Percentiles rank a stretch among this genome's conserved stretches.
These are phyloP conservation scores for Aurantiochytrium sp. DNA, from an alignment of 108 stramenopile genomes.

Conservation along the genomic window DNA sequence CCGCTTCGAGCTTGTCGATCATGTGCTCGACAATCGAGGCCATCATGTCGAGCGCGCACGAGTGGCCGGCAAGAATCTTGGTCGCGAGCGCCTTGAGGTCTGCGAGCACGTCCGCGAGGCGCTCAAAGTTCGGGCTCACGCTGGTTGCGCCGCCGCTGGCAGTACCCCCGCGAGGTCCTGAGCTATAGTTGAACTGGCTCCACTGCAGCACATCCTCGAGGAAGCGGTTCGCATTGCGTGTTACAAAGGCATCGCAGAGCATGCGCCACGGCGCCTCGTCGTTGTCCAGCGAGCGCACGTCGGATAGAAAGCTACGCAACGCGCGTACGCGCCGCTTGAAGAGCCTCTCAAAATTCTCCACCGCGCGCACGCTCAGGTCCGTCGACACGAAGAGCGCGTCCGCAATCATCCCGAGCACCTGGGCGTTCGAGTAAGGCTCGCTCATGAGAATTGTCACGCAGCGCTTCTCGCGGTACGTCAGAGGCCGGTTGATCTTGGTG, in stretches of 20 bases:
- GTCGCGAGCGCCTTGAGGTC: background rate
- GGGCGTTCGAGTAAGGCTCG: background rate
- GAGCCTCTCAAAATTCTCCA: slow-evolving; percentile 7
- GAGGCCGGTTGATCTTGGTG: background rate
- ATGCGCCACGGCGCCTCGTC: slow-evolving; percentile 8
- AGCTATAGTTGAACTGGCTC: slow-evolving; percentile 22
- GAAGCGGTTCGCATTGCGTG: background rate
- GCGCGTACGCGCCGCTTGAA: background rate
- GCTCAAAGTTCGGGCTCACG: slow-evolving; percentile 1
- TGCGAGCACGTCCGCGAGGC: background rate
- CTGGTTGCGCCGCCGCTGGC: background rate
- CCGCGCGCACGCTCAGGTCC: background rate
- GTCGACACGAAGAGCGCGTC: background rate
- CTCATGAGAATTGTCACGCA: slow-evolving; percentile 9
- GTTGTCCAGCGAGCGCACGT: background rate
- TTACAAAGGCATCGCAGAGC: slow-evolving; percentile 26
- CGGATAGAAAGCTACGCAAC: background rate
- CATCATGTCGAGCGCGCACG: slow-evolving; percentile 18
- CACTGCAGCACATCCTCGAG: slow-evolving; percentile 2
- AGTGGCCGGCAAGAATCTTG: background rate
- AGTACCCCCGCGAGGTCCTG: background rate
- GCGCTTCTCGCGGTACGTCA: background rate
- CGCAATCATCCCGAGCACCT: slow-evolving; percentile 11
- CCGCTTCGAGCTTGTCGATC: background rate
- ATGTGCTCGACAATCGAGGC: slow-evolving; percentile 17